These are phyloP conservation scores for Exserohilum rostratum DNA, from an alignment of 2,329 filamentous ascomycete species.

Conservation along the genomic window DNA sequence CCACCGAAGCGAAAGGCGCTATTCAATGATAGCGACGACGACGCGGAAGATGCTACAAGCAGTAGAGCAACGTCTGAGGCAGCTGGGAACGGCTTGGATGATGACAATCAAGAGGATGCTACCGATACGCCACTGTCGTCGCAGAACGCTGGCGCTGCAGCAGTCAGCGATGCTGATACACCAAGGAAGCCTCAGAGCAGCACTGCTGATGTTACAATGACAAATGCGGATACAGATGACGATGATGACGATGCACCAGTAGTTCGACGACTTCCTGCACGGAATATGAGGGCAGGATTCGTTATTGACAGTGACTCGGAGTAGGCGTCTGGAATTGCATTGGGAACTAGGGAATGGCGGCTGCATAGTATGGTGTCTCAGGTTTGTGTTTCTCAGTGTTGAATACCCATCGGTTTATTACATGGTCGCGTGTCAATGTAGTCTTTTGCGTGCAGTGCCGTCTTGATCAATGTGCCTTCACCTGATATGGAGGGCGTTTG, in stretches of 20 bases:
- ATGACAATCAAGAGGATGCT: conserved; percentile 35
- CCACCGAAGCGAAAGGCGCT: conserved; percentile 36
- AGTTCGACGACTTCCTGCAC: conserved; percentile 42
- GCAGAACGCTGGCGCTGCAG: conserved; percentile 31
- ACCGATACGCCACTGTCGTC: conserved; percentile 52
- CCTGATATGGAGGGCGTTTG: background rate
- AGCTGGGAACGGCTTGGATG: conserved; percentile 19
- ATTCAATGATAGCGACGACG: conserved; percentile 41
- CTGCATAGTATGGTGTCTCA: conserved; percentile 27
- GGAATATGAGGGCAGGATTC: conserved; percentile 51
- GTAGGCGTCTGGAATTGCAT: conserved; percentile 20
- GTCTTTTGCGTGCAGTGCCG: background rate
- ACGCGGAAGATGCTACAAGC: conserved; percentile 29
- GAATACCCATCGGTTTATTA: conserved; percentile 27
- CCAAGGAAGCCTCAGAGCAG: conserved; percentile 8
- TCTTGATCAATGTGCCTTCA: background rate
- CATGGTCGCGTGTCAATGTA: background rate
- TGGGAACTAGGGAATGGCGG: background rate
- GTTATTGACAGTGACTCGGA: conserved; percentile 55
- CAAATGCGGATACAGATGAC: conserved; percentile 43
- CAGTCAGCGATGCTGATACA: conserved; percentile 22
- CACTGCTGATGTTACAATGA: conserved; percentile 32
- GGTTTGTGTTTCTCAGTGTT: conserved; percentile 18
- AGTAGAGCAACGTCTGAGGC: conserved; percentile 38
- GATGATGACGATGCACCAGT: conserved; percentile 50